Evolutionary conservation across 805 yeast species (phyloP).

Genomic region (Debaryomyces maramus): DNA sequence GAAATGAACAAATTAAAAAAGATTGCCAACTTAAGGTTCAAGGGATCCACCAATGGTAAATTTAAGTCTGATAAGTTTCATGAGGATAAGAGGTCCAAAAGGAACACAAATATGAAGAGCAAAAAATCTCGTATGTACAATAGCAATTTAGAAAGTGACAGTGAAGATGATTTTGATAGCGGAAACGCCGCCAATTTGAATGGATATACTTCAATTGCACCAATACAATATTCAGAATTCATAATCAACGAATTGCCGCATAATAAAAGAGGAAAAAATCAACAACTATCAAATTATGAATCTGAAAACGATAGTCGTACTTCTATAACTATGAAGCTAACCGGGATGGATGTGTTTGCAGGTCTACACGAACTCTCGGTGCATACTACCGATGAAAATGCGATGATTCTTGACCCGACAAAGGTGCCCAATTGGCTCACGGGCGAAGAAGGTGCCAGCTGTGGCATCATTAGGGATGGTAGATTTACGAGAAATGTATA

Average conservation of each 20-base stretch:
- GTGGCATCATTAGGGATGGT: constrained; percentile 42
- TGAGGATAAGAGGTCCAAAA: constrained; percentile 29
- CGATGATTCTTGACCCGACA: constrained; percentile 50
- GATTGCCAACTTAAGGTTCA: constrained; percentile 59
- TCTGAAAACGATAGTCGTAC: constrained; percentile 13
- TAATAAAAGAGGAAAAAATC: not conserved
- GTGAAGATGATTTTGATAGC: constrained; percentile 18
- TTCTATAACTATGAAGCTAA: constrained; percentile 40
- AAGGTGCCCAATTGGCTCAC: constrained; percentile 73
- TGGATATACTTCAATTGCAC: constrained; percentile 55
- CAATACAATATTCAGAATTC: constrained; percentile 55
- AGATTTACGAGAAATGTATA: constrained; percentile 7
- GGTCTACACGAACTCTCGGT: constrained; percentile 71
- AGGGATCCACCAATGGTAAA: constrained; percentile 48
- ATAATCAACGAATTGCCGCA: constrained; percentile 29
- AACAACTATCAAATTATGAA: not conserved
- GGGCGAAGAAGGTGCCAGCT: constrained; percentile 63
- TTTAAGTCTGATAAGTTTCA: constrained; percentile 36
- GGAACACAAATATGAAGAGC: constrained; percentile 14
- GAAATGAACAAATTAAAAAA: constrained; percentile 26
- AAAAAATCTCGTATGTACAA: constrained; percentile 12
- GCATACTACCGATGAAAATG: constrained; percentile 21
- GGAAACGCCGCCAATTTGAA: constrained; percentile 18
- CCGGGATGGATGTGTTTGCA: constrained; percentile 74
- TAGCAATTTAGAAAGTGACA: constrained; percentile 5